These are phyloP conservation scores for Litsea cubeba DNA, from an alignment of 164 flowering plant species.

Conservation along the genomic window DNA sequence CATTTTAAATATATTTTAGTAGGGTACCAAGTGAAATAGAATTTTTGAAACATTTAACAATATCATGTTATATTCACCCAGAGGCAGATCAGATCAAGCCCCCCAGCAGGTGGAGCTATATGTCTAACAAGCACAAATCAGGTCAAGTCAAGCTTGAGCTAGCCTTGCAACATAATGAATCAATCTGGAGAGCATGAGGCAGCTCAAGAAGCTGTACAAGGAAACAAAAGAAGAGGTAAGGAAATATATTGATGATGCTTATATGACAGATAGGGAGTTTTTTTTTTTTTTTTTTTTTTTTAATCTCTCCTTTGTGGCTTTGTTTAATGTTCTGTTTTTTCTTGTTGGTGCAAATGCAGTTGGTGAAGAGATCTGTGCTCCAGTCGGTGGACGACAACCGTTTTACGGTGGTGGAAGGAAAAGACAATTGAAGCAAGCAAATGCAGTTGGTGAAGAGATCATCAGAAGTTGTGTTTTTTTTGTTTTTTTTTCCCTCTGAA, in stretches of 20 bases:
- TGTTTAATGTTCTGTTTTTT: not conserved
- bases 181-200: conserved; percentile 10
- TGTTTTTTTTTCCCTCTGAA: not conserved
- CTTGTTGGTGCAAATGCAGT: not conserved
- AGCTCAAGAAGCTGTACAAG: conserved; percentile 2
- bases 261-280: no score
- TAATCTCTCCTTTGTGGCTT: not conserved
- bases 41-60: no score
- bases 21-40: no score
- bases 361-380: conserved; percentile 31
- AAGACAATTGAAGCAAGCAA: conserved; percentile 7
- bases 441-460: not conserved
- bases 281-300: no score
- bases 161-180: no score
- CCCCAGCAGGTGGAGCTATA: no score
- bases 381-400: conserved; percentile 31
- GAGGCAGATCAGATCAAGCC: no score
- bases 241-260: not conserved
- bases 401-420: conserved; percentile 4
- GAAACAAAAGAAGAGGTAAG: conserved; percentile 6
- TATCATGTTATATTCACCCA: no score
- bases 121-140: no score
- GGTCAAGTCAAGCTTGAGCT: no score
- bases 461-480: not conserved
- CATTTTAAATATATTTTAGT: no score